These are phyloP conservation scores for Neohortaea acidophila DNA, from an alignment of 495 filamentous ascomycete genomes.

Conservation along the genomic window DNA sequence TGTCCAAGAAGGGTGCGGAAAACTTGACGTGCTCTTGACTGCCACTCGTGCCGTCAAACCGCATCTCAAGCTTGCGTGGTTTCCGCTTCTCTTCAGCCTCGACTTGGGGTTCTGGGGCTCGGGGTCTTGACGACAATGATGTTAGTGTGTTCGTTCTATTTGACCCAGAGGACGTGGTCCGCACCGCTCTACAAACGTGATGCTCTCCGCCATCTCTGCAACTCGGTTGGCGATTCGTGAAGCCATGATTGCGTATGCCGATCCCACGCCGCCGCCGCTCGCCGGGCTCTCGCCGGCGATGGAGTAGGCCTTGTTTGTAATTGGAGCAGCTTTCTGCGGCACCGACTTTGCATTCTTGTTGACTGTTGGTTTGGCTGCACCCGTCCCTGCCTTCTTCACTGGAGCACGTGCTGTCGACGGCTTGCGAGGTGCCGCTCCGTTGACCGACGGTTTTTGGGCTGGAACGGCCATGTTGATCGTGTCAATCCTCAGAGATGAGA, in stretches of 20 bases:
- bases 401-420: constrained; percentile 10
- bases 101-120: constrained; percentile 2
- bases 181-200: constrained; percentile 29
- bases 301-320: constrained; percentile 13
- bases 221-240: constrained; percentile 27
- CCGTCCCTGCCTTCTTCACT: constrained; percentile 9
- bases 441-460: constrained; percentile 5
- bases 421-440: constrained; percentile 13
- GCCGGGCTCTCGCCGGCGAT: constrained; percentile 9
- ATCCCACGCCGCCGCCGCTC: constrained; percentile 4
- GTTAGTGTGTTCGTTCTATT: neutral
- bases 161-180: neutral
- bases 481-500: too few species aligned
- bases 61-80: constrained; percentile 30
- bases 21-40: constrained; percentile 23
- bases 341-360: constrained; percentile 3
- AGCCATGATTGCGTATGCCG: constrained; percentile 29
- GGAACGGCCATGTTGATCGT: constrained; percentile 9
- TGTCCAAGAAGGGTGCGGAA: constrained; percentile 31
- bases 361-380: constrained; percentile 4
- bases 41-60: constrained; percentile 18
- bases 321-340: constrained; percentile 10
- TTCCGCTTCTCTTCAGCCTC: constrained; percentile 19
- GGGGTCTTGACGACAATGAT: neutral
- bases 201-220: constrained; percentile 31